Conservation (phyloP, 78 protist species). For the Cavenderia fasciculata region DNA sequence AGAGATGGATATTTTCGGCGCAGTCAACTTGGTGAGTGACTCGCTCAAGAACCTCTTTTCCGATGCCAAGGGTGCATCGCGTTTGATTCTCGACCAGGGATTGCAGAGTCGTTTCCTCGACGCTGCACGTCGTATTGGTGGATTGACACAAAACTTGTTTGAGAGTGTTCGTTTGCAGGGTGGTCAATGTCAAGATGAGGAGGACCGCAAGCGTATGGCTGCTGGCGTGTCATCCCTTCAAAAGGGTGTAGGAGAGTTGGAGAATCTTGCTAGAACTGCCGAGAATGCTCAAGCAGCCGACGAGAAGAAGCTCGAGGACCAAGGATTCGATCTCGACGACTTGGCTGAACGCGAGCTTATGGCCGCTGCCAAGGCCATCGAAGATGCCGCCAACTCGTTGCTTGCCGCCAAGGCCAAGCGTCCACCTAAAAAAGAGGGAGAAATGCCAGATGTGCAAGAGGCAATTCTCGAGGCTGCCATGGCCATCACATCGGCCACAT, state of each 20-base stretch:
- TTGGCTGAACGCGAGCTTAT: slow-evolving; percentile 74
- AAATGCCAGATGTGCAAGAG: slow-evolving; percentile 73
- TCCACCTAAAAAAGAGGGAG: slow-evolving; percentile 73
- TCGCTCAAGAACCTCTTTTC: slow-evolving; percentile 39
- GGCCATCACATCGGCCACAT: slow-evolving; percentile 87
- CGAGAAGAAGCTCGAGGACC: slow-evolving; percentile 1
- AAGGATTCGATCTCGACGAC: slow-evolving; percentile 79
- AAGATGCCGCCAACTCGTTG: slow-evolving; percentile 76
- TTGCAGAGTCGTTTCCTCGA: slow-evolving; percentile 53
- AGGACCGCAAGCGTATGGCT: slow-evolving; percentile 52
- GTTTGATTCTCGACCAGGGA: slow-evolving; percentile 34
- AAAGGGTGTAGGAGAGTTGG: slow-evolving; percentile 20
- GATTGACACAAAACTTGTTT: slow-evolving; percentile 53
- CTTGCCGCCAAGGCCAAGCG: slow-evolving; percentile 64
- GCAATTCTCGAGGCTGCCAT: slow-evolving; percentile 90
- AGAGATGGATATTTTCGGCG: slow-evolving; percentile 61
- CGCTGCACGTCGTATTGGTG: slow-evolving; percentile 59
- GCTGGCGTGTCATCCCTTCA: neutral
- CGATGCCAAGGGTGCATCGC: slow-evolving; percentile 66
- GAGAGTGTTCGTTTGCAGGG: slow-evolving; percentile 60
- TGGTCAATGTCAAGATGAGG: slow-evolving; percentile 80
- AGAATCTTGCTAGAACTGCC: slow-evolving; percentile 28
- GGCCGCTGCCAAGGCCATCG: slow-evolving; percentile 85
- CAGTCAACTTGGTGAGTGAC: slow-evolving; percentile 20
- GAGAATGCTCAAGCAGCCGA: neutral